These are phyloP conservation scores for Phytopythium oedochilum DNA, from an alignment of 352 stramenopile species.

Conservation along the genomic window DNA sequence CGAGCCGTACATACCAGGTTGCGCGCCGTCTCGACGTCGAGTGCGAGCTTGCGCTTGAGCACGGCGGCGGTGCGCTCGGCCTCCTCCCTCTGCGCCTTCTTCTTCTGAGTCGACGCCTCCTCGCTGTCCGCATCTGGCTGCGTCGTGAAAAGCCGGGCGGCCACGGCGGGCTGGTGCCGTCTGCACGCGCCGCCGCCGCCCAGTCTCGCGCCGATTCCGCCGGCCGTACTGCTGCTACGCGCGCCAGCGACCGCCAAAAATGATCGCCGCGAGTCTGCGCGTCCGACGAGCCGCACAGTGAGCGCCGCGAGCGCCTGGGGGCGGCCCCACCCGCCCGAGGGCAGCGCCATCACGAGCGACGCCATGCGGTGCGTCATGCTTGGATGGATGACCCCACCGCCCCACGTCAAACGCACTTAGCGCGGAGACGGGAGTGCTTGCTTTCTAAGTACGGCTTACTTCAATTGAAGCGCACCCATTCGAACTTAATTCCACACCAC, in stretches of 20 bases:
- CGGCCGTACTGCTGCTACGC: neutral
- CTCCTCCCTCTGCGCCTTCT: conserved; percentile 13
- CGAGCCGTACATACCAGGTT: conserved; percentile 43
- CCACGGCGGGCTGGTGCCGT: neutral
- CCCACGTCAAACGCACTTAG: conserved; percentile 3
- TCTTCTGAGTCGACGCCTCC: neutral
- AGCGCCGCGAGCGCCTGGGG: neutral
- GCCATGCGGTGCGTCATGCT: neutral
- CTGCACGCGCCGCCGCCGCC: neutral
- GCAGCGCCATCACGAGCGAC: neutral
- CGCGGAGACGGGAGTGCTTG: neutral
- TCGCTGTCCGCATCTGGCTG: neutral
- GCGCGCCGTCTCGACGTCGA: conserved; percentile 42
- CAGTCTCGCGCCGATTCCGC: neutral
- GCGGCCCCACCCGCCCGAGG: neutral
- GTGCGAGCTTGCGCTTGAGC: conserved; percentile 43
- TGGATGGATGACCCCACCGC: neutral
- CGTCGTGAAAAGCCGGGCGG: neutral
- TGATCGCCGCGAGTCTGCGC: neutral
- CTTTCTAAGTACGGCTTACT: neutral
- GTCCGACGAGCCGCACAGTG: neutral
- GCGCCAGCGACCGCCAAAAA: neutral
- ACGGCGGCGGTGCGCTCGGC: conserved; percentile 24
- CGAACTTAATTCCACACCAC: neutral
- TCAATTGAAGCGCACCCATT: neutral